A percentile compares a stretch with the other conserved stretches of the same genome.
Conservation (phyloP, 495 filamentous ascomycete genomes). For the Daldinia vernicosa region DNA sequence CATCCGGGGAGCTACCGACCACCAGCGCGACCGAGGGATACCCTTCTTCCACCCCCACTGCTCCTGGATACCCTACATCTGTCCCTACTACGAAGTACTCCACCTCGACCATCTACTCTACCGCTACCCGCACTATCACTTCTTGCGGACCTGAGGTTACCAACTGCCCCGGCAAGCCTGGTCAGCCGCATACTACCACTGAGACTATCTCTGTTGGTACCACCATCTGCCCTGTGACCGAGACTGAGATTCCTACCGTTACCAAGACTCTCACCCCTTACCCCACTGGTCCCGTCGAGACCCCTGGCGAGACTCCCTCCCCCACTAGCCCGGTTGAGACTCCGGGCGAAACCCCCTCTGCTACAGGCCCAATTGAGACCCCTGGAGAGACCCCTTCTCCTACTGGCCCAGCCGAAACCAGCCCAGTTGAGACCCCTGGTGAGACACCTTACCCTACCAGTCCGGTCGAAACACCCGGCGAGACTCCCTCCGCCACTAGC, state of each 20-base stretch:
- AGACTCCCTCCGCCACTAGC: neutral
- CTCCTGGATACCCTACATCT: neutral
- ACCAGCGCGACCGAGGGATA: neutral
- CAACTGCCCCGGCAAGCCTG: conserved; percentile 30
- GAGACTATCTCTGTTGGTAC: conserved; percentile 22
- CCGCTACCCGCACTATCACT: conserved; percentile 49
- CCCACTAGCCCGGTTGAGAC: neutral
- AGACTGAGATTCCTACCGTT: conserved; percentile 9
- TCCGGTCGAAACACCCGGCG: neutral
- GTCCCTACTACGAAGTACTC: conserved; percentile 33
- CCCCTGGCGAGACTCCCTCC: neutral
- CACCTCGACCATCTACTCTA: conserved; percentile 52
- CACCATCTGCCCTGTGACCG: conserved; percentile 32
- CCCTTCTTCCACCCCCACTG: neutral
- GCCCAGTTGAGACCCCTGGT: neutral
- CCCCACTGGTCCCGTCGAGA: neutral
- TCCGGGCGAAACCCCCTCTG: neutral
- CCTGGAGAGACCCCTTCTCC: neutral
- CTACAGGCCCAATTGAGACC: neutral
- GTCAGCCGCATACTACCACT: conserved; percentile 18
- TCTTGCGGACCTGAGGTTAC: conserved; percentile 45
- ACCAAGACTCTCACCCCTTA: conserved; percentile 10
- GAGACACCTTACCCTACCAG: neutral
- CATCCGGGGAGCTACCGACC: neutral
- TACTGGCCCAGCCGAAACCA: neutral